Evolutionary conservation across 2,329 filamentous ascomycete species (phyloP).

Genomic region (Epichloe glyceriae): DNA sequence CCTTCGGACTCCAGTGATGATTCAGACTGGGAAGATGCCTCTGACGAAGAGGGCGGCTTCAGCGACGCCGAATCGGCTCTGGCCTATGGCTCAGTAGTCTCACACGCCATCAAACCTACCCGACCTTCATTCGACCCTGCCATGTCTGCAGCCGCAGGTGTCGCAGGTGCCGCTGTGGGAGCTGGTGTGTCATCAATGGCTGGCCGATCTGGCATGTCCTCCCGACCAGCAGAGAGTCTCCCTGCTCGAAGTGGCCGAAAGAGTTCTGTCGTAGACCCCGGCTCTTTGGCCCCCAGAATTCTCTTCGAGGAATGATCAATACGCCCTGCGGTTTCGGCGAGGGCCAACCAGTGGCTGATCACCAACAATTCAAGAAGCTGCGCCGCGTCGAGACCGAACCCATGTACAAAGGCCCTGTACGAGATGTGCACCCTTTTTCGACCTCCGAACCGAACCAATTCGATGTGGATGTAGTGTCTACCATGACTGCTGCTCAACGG

Average conservation of each 20-base stretch:
- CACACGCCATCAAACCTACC: constrained; percentile 12
- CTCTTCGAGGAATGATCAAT: constrained; percentile 39
- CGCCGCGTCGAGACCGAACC: constrained; percentile 13
- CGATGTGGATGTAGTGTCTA: constrained; percentile 41
- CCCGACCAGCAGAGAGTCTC: constrained; percentile 3
- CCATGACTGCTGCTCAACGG: constrained; percentile 28
- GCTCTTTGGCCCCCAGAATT: constrained; percentile 48
- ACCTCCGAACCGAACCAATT: constrained; percentile 52
- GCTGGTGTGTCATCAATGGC: constrained; percentile 8
- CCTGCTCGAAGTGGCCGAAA: constrained; percentile 20
- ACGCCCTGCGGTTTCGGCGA: constrained; percentile 39
- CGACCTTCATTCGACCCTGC: not conserved
- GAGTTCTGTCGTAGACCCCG: constrained; percentile 41
- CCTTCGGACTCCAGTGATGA: constrained; percentile 27
- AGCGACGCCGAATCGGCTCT: constrained; percentile 28
- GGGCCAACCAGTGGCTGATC: constrained; percentile 19
- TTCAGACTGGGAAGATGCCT: constrained; percentile 45
- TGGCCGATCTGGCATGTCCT: not conserved
- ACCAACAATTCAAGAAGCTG: constrained; percentile 9
- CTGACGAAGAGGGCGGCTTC: constrained; percentile 28
- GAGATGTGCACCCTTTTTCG: constrained; percentile 53
- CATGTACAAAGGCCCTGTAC: constrained; percentile 28
- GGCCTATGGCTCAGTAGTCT: constrained; percentile 21
- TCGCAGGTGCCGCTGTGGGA: constrained; percentile 23
- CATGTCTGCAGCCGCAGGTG: constrained; percentile 15